Evolutionary conservation across 352 stramenopile species (phyloP), one percentile per base, ranked within the genome.

Genomic region (Phytophthora pistaciae): DNA sequence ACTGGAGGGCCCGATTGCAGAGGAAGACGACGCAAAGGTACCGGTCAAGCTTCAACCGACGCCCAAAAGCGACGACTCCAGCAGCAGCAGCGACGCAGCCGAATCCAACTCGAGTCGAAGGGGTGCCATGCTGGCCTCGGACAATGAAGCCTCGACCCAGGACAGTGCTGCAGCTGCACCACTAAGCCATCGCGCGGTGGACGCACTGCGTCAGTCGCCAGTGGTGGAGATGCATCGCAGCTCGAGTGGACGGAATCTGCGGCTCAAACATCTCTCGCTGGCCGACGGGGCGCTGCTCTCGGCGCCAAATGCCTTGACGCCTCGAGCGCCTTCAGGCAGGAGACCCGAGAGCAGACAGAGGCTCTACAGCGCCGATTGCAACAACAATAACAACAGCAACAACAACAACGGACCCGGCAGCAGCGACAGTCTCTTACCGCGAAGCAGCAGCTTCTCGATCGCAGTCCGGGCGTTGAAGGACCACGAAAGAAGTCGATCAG

Each of bases 361-460:
- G 25, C 68, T 78, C 4, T 72, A 65, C 25, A 82, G 66, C 20
- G 53, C 50, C 13, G 56, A 79, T 18, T 60, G 29, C 31, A 50
- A 44, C 36, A 49, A 57, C 20, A 54, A 29, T 9, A 50, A 23
- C 31, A 54, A 44, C 57, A 64, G 14, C 29, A 82, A 75, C 49
- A 75, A 36, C 52, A 75, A 36, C 52, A 75, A 53, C 4, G 56
- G 21, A 31, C 20, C 57, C 25, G 63, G 36, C 9, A 56, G 61
- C 40, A 72, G 62, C 11, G 65, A 88, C 36, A 78, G 21, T 25
- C 20, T 50, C 18, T 57, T 76, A 55, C 60, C 90, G 23, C 72
- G 82, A 44, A 80, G 84, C n/a, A 87, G 78, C 56, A 92, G 84
- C 49, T 92, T 91, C 53, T 85, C 81, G 18, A 88, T 92, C 60